Evolutionary conservation across 352 stramenopile species (phyloP), one percentile per base, ranked within the genome.

Genomic region (Aphanomyces invadans): DNA sequence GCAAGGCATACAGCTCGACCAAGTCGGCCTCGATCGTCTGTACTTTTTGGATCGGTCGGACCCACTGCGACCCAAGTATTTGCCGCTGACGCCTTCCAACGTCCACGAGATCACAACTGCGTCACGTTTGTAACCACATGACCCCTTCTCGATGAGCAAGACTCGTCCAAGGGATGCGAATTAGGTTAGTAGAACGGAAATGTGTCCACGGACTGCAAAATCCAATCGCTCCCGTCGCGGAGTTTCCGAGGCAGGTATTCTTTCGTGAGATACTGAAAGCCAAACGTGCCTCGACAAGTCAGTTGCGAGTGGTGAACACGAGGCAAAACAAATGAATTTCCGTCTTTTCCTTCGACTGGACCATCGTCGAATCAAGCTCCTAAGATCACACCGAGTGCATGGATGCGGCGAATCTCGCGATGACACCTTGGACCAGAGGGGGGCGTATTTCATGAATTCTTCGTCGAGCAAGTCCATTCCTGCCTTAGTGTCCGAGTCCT

Each of bases 401-500:
- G n/a, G n/a, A n/a, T n/a, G n/a, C n/a, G n/a, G n/a, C n/a, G n/a
- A n/a, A n/a, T n/a, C n/a, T n/a, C n/a, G n/a, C 15, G 36, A 42
- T 15, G 36, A 15, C 15, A 42, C 36, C 36, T 42, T 42, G 36
- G 36, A 42, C 36, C 36, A 42, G 15, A 42, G 36, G 11, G 81
- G 79, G 78, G 95, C 96, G 67, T 92, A 89, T 65, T 80, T 70
- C 63, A 96, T 93, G 65, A 96, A 96, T 5, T 90, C 81, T 75
- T 96, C 88, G 62, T 95, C 75, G 15, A 92, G 65, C 33, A 96
- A 63, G 54, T 91, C 80, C 65, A 92, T 88, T 0, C 87, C 88
- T 28, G 85, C 95, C 69, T 94, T 93, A 51, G 94, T 95, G 86
- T 96, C 88, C 67, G 80, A 61, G 10, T 90, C 86, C 39, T 86